Conservation (phyloP, 1,284 basidiomycete species). For the Salmacisia buchloeana region DNA sequence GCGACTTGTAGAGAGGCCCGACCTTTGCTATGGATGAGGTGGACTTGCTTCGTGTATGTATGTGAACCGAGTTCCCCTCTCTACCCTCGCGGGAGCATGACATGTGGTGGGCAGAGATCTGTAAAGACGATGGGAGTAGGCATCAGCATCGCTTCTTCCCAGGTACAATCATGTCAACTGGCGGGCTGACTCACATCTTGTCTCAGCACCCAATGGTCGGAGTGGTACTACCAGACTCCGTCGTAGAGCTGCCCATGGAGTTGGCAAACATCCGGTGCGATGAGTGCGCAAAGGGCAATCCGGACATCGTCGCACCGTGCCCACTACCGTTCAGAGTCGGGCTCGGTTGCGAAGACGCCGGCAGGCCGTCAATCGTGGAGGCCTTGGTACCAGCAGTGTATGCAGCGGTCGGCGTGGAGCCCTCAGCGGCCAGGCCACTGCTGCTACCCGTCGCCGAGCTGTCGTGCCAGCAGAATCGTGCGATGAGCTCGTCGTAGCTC, state of each 20-base stretch:
- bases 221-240: constrained; percentile 4
- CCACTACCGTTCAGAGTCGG: not conserved
- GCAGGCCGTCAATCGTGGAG: not conserved
- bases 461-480: constrained; percentile 40
- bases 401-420: too few species aligned
- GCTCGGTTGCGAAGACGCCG: not conserved
- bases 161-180: not conserved
- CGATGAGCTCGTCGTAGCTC: constrained; percentile 41
- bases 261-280: constrained; percentile 2
- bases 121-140: too few species aligned
- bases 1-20: too few species aligned
- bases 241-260: constrained; percentile 3
- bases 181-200: not conserved
- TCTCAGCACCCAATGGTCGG: constrained; percentile 3
- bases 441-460: constrained; percentile 2
- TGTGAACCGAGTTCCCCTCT: too few species aligned
- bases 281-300: not conserved
- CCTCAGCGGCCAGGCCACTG: too few species aligned
- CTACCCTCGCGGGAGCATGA: too few species aligned
- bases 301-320: not conserved
- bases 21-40: too few species aligned
- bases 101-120: too few species aligned
- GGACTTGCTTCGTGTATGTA: too few species aligned
- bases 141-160: too few species aligned
- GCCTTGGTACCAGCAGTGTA: not conserved